phyloP scores from a whole-genome alignment of 2,329 filamentous ascomycete species.

The Hymenoscyphus occultus region DNA sequence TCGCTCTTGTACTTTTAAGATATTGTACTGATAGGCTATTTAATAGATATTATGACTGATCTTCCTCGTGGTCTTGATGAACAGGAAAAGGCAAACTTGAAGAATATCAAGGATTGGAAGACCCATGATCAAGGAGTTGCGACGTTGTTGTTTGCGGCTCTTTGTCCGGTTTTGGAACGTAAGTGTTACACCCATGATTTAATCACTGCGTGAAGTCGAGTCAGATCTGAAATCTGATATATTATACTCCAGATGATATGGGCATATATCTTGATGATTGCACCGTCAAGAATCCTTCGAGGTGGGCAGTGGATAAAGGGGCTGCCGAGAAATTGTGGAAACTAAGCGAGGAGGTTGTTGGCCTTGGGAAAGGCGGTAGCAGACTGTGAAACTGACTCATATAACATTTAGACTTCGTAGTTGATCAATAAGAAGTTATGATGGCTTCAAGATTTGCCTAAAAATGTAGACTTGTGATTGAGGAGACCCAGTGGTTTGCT shows the following conservation, averaged over 20 bases:
- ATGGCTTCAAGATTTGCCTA: too few relatives aligned
- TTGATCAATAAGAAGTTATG: too few relatives aligned
- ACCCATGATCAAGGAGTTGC: slow-evolving; percentile 19
- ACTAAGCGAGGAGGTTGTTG: slow-evolving; percentile 23
- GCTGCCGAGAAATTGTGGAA: slow-evolving; percentile 24
- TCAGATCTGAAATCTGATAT: neutral
- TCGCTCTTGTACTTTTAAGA: neutral
- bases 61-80: slow-evolving; percentile 16
- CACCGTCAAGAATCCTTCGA: slow-evolving; percentile 15
- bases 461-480: too few relatives aligned
- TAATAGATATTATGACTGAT: slow-evolving; percentile 20
- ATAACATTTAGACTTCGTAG: too few relatives aligned
- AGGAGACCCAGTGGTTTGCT: too few relatives aligned
- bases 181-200: neutral
- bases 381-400: neutral
- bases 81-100: slow-evolving; percentile 9
- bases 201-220: neutral
- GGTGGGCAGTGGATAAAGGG: slow-evolving; percentile 19
- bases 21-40: neutral
- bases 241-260: slow-evolving; percentile 10
- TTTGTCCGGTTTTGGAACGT: slow-evolving; percentile 15
- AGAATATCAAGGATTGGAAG: slow-evolving; percentile 14
- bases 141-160: slow-evolving; percentile 15
- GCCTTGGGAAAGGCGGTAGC: neutral
- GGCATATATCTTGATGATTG: slow-evolving; percentile 24